Conservation (phyloP, 768 basidiomycete genomes). For the Serendipita sp. region DNA sequence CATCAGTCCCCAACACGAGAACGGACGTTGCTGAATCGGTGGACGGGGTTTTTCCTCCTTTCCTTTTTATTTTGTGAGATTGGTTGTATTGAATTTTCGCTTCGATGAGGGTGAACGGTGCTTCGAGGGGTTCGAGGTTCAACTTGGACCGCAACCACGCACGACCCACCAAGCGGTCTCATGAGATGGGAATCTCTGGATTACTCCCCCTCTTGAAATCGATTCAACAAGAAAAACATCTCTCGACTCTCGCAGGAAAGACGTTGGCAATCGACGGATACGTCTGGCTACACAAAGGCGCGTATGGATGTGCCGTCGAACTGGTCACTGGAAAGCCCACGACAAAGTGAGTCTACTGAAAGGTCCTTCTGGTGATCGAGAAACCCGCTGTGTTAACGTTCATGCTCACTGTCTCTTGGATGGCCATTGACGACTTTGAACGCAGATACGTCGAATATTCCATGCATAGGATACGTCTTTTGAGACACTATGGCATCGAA, state of each 20-base stretch:
- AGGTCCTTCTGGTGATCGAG: background rate
- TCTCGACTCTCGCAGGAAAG: slow-evolving; percentile 71
- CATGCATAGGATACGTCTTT: slow-evolving; percentile 78
- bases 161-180: too few species aligned
- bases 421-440: too few species aligned
- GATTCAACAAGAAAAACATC: slow-evolving; percentile 62
- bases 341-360: slow-evolving; percentile 45
- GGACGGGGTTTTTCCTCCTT: too few species aligned
- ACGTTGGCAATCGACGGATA: slow-evolving; percentile 90
- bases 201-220: slow-evolving; percentile 80
- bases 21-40: too few species aligned
- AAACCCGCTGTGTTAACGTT: background rate
- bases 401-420: background rate
- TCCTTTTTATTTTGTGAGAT: too few species aligned
- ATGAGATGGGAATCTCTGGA: slow-evolving; percentile 78
- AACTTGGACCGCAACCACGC: too few species aligned
- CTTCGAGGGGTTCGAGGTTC: too few species aligned
- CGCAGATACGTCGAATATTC: slow-evolving; percentile 88
- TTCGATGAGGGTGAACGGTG: too few species aligned
- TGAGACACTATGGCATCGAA: slow-evolving; percentile 68
- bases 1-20: too few species aligned
- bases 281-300: slow-evolving; percentile 83
- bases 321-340: slow-evolving; percentile 74
- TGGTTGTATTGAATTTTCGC: too few species aligned
- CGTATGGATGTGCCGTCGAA: slow-evolving; percentile 80